Base-by-base conservation (phyloP, 306 rosid genomes). In the Quercus variabilis region DNA sequence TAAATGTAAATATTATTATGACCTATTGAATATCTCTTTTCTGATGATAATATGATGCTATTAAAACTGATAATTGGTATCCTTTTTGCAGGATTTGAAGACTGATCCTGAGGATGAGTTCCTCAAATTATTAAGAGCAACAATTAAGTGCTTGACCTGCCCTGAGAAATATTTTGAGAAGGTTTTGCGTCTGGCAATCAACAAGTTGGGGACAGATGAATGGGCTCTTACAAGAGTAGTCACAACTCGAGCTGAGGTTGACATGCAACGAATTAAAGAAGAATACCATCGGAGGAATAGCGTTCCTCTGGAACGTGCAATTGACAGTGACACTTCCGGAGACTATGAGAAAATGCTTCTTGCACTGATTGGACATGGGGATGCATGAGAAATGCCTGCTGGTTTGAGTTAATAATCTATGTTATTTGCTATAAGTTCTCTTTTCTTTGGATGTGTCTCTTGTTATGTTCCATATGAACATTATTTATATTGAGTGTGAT, bases 181-280 rank as follows among this genome's bases (percentile, higher is more conserved):
- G 78, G 30, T 86, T 81, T 78, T 89, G 54, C 79, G 99, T 68
- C 74, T 75, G 85, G 92, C 87, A 26, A 80, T 93, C 79, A 91
- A 91, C 86, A 91, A 85, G 87, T 3, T 76, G 59, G 98, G 99
- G 49, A 95, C 97, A 33, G 98, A 95, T 31, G 99, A 91, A 76
- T 55, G 89, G 86, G 98, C 82, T 6, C 96, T 93, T 35, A 86
- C 98, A 15, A 90, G 99, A 83, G 97, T 95, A 76, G 84, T 93
- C 54, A 51, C 96, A 55, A 90, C 96, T 74, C 84, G 98, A 80
- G 96, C 98, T 5, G 99, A 95, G 88, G 80, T 91, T 74, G 98
- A 95, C 80, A 56, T 95, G 93, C 74, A 82, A 55, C 86, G 93
- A 54, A 90, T 95, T 62, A 89, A 84, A 12, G 97, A 95, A 74